These are phyloP conservation scores for Ogataea degrootiae DNA, from an alignment of 805 yeast species.

Conservation along the genomic window DNA sequence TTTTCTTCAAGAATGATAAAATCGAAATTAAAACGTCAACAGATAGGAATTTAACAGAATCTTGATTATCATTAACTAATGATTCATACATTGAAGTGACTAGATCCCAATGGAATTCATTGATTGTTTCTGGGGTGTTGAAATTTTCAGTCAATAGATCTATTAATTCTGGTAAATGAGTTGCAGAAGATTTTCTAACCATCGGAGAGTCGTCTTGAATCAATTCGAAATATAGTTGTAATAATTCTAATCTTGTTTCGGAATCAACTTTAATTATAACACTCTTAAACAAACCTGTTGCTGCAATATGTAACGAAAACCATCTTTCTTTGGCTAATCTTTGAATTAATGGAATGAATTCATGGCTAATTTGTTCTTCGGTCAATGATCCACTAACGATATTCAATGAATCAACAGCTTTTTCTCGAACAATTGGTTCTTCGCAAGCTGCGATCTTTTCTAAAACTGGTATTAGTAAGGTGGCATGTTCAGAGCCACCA, in stretches of 20 bases:
- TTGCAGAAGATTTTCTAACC: slow-evolving; percentile 95
- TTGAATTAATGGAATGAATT: slow-evolving; percentile 72
- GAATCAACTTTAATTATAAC: slow-evolving; percentile 58
- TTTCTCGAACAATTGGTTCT: slow-evolving; percentile 94
- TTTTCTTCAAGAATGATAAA: slow-evolving; percentile 58
- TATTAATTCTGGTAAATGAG: slow-evolving; percentile 70
- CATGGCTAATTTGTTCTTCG: slow-evolving; percentile 55
- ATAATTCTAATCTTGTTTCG: slow-evolving; percentile 52
- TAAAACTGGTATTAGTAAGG: slow-evolving; percentile 59
- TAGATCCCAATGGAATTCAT: slow-evolving; percentile 67
- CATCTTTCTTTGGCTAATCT: slow-evolving; percentile 83
- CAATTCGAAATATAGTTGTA: slow-evolving; percentile 63
- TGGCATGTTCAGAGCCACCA: slow-evolving; percentile 73
- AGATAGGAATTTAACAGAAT: slow-evolving; percentile 85
- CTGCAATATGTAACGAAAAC: slow-evolving; percentile 90
- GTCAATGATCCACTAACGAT: slow-evolving; percentile 60
- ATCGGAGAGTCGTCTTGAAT: slow-evolving; percentile 92
- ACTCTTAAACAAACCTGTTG: slow-evolving; percentile 80
- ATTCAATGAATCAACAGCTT: slow-evolving; percentile 84
- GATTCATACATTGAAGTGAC: slow-evolving; percentile 78
- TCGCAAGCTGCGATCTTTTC: slow-evolving; percentile 87
- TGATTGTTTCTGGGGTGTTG: slow-evolving; percentile 37
- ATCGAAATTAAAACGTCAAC: slow-evolving; percentile 86
- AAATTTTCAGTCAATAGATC: slow-evolving; percentile 40
- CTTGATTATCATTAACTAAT: slow-evolving; percentile 82